A percentile compares a stretch with the other conserved stretches of the same genome.
phyloP scores from a whole-genome alignment of 768 basidiomycete genomes.

The Psilocybe cyanescens region DNA sequence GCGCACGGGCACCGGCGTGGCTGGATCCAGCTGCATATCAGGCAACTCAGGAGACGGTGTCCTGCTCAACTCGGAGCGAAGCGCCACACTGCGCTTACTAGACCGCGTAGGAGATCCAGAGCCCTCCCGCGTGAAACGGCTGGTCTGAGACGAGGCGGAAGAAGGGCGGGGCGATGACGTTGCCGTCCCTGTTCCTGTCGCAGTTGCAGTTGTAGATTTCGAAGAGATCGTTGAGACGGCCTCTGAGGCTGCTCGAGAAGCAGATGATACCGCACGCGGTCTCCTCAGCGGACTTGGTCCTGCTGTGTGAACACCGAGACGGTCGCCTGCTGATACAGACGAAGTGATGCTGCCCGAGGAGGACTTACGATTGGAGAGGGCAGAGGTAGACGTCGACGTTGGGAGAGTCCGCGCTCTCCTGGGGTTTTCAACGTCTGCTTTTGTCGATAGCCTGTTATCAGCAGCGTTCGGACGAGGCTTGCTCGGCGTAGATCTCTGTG shows the following conservation, averaged over 20 bases:
- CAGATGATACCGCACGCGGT: conserved; percentile 32
- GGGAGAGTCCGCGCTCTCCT: conserved; percentile 34
- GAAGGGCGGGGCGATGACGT: conserved; percentile 16
- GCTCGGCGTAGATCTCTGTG: conserved; percentile 1
- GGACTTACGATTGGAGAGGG: conserved; percentile 26
- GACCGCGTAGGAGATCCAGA: conserved; percentile 1
- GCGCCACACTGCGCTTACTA: background rate
- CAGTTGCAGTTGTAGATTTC: conserved; percentile 8
- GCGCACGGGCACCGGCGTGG: conserved; percentile 35
- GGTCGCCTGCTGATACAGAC: conserved; percentile 21
- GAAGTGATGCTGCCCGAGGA: conserved; percentile 20
- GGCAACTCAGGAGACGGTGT: conserved; percentile 50
- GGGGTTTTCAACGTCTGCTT: conserved; percentile 21
- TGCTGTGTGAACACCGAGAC: conserved; percentile 9
- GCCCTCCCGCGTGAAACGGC: background rate
- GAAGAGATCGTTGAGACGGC: conserved; percentile 14
- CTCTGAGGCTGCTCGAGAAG: conserved; percentile 26
- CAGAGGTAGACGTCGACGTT: conserved; percentile 4
- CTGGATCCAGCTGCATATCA: conserved; percentile 31
- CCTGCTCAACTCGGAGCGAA: conserved; percentile 24
- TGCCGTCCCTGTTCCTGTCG: background rate
- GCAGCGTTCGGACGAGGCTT: background rate
- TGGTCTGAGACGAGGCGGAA: conserved; percentile 18
- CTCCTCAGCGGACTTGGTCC: conserved; percentile 18
- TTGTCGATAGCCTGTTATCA: conserved; percentile 10